A percentile compares a stretch with the other conserved stretches of the same genome.
Conservation (phyloP, 768 basidiomycete genomes). For the Leccinellum albellum region DNA sequence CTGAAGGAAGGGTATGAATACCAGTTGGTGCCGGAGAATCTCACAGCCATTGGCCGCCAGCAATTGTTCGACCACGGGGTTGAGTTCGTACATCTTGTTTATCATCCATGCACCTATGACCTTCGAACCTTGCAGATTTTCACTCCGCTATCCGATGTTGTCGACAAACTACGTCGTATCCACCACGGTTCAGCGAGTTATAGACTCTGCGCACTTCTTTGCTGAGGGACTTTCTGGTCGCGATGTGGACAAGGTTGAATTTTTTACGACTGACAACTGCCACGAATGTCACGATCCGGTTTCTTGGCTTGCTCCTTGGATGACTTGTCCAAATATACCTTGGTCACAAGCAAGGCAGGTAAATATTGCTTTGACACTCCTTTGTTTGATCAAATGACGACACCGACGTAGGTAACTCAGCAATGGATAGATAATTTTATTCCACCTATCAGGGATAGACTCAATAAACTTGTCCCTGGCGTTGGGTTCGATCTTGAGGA, state of each 20-base stretch:
- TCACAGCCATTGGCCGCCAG: slow-evolving; percentile 35
- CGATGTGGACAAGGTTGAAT: slow-evolving; percentile 19
- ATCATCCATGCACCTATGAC: not conserved
- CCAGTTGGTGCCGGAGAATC: slow-evolving; percentile 32
- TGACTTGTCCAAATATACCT: slow-evolving; percentile 28
- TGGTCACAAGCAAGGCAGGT: not conserved
- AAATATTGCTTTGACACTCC: not conserved
- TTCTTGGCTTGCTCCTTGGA: slow-evolving; percentile 40
- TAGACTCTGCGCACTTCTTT: slow-evolving; percentile 42
- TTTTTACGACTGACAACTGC: slow-evolving; percentile 33
- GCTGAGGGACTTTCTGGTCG: slow-evolving; percentile 37
- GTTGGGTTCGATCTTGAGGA: slow-evolving; percentile 30
- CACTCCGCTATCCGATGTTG: slow-evolving; percentile 19
- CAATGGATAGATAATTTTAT: slow-evolving; percentile 36
- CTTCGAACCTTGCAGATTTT: slow-evolving; percentile 10
- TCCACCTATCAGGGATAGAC: slow-evolving; percentile 33
- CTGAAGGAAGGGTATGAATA: slow-evolving; percentile 35
- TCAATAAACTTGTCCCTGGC: slow-evolving; percentile 34
- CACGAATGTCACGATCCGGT: slow-evolving; percentile 20
- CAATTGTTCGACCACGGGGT: slow-evolving; percentile 41
- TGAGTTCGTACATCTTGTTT: slow-evolving; percentile 22
- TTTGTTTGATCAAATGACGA: not conserved
- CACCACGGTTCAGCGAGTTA: slow-evolving; percentile 22
- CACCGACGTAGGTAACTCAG: no score
- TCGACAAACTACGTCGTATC: slow-evolving; percentile 13